Base-by-base conservation (phyloP, 2,329 filamentous ascomycete genomes). In the Diaporthe citriasiana region DNA sequence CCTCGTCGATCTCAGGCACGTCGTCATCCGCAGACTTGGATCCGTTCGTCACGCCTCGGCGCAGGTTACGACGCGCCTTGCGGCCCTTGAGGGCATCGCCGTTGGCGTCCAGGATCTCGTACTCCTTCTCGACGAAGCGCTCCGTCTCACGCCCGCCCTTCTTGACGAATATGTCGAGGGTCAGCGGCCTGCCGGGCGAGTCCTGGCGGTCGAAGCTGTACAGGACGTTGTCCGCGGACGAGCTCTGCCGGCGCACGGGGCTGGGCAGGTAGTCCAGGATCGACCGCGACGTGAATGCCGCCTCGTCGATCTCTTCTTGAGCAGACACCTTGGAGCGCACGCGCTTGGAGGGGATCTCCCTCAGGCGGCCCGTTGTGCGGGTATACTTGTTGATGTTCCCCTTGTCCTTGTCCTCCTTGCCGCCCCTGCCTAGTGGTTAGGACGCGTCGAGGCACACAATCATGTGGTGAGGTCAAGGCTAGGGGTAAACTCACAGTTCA, bases 51-150 rank as follows among this genome's bases (percentile, higher is more conserved):
- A 79, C 59, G 13, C 76, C 74, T 75, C 80, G 78, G 73, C 85
- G 84, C 71, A 87, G 78, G 70, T 83, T 82, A 70, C 81, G 81
- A 22, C 84, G 83, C 19, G 84, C 85, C 82, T 84, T 85, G 53
- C 82, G 81, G 53, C 86, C 85, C 77, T 82, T 84, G 50, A 87
- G 80, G 2, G 83, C 79, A 51, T 87, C 82, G 27, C 86, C 86
- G 57, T 87, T 85, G 76, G 76, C 81, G 76, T 87, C 85, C 19
- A 87, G 76, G 38, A 87, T 83, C 79, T 86, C 85, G 76, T 87
- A 87, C 79, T 87, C 86, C 77, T 84, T 84, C 80, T 86, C 84
- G 55, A 87, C 82, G 68, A 87, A 79, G 76, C 82, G 83, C 78
- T 87, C 85, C 42, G 84, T 87, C 66, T 83, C 84, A 3, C 81